Evolutionary conservation across 2,329 filamentous ascomycete genomes (phyloP).

Genomic region (Periconia digitata): DNA sequence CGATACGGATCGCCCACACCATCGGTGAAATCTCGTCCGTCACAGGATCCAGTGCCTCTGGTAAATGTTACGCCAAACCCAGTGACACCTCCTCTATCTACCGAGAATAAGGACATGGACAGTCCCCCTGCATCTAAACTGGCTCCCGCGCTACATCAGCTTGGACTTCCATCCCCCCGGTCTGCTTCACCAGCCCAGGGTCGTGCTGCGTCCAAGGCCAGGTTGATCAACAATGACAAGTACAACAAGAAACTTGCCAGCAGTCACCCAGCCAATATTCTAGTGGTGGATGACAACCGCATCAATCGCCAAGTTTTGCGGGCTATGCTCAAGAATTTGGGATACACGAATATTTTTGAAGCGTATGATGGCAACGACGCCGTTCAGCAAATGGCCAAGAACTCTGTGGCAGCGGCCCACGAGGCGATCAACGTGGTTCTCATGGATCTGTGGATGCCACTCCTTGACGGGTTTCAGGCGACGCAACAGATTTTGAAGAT

Average conservation of each 20-base stretch:
- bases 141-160: conserved; percentile 10
- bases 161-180: conserved; percentile 31
- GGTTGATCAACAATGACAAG: conserved; percentile 15
- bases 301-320: conserved; percentile 70
- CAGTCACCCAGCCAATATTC: conserved; percentile 65
- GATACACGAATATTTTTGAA: conserved; percentile 64
- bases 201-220: conserved; percentile 17
- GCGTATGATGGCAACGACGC: conserved; percentile 71
- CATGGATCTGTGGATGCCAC: conserved; percentile 78
- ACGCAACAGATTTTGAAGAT: conserved; percentile 63
- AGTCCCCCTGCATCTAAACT: conserved; percentile 11
- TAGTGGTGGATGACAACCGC: conserved; percentile 72
- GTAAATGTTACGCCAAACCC: conserved; percentile 20
- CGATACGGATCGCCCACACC: conserved; percentile 52
- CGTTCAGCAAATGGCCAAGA: conserved; percentile 60
- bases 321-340: conserved; percentile 67
- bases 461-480: conserved; percentile 72
- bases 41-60: conserved; percentile 27
- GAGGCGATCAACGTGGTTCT: conserved; percentile 62
- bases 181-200: conserved; percentile 30
- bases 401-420: conserved; percentile 22
- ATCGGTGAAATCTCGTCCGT: conserved; percentile 32
- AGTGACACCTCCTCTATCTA: conserved; percentile 31
- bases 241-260: conserved; percentile 61
- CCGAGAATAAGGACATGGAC: conserved; percentile 23